Conservation (phyloP, 169 alveolate species). For the Eimeria sp. region DNA sequence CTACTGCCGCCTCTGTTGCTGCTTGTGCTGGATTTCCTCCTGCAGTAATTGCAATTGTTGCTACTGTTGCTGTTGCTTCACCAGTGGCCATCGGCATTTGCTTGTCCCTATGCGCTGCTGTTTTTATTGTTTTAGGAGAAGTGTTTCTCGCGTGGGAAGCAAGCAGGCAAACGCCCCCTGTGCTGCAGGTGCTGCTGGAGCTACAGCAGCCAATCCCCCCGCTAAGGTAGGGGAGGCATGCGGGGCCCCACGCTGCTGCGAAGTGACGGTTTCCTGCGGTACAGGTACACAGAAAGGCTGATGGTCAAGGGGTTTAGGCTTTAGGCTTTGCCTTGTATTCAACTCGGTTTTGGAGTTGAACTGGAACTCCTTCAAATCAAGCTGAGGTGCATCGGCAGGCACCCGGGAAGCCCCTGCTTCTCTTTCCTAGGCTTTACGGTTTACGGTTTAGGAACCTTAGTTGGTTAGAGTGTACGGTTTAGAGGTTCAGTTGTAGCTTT, state of each 20-base stretch:
- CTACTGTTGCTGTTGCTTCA: not conserved
- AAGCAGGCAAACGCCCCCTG: not conserved
- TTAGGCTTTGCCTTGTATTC: not conserved
- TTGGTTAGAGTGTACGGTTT: not conserved
- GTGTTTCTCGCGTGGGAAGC: not conserved
- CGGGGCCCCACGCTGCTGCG: constrained; percentile 18
- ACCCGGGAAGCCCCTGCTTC: not conserved
- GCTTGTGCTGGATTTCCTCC: not conserved
- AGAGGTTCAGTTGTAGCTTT: not conserved
- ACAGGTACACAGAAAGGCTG: not conserved
- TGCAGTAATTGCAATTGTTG: not conserved
- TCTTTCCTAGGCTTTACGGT: too few species aligned
- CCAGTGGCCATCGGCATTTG: not conserved
- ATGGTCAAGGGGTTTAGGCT: not conserved
- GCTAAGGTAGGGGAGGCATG: not conserved
- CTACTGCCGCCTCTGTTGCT: not conserved
- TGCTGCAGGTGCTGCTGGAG: not conserved
- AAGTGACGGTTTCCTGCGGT: not conserved
- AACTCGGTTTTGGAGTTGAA: not conserved
- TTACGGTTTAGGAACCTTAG: too few species aligned
- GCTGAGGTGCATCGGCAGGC: not conserved
- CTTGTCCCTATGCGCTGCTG: not conserved
- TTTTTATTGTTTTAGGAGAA: not conserved
- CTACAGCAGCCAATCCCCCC: not conserved
- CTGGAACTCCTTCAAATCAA: not conserved